Evolutionary conservation across 768 basidiomycete genomes (phyloP).

Genomic region (Galerina marginata): DNA sequence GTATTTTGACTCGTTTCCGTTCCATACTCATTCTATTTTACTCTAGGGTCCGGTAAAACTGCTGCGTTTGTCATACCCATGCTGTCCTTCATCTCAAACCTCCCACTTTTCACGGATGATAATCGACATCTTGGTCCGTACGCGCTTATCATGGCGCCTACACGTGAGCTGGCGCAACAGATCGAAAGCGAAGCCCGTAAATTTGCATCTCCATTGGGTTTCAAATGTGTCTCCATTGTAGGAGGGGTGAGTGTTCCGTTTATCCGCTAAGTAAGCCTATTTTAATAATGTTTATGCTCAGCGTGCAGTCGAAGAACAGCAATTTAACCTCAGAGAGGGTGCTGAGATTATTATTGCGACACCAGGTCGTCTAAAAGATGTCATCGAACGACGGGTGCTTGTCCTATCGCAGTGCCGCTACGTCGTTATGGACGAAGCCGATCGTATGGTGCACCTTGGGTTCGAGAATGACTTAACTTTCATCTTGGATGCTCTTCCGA

Average conservation of each 20-base stretch:
- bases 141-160: conserved; percentile 91
- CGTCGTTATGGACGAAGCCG: conserved; percentile 99
- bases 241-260: conserved; percentile 75
- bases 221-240: conserved; percentile 95
- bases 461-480: conserved; percentile 95
- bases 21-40: conserved; percentile 2
- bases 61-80: conserved; percentile 99
- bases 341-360: conserved; percentile 99
- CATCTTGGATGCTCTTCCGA: conserved; percentile 91
- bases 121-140: conserved; percentile 94
- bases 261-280: not conserved
- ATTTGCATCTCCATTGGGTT: conserved; percentile 90
- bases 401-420: conserved; percentile 98
- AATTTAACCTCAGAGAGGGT: conserved; percentile 96
- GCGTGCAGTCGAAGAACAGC: conserved; percentile 96
- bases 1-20: not conserved
- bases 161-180: conserved; percentile 98
- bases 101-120: conserved; percentile 89
- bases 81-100: conserved; percentile 89
- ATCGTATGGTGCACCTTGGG: conserved; percentile 97
- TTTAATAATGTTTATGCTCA: conserved; percentile 31
- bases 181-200: conserved; percentile 93
- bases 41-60: conserved; percentile 94
- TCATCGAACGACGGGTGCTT: conserved; percentile 93
- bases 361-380: conserved; percentile 97